Percentiles rank a stretch among this genome's conserved stretches.
phyloP scores from a whole-genome alignment of 805 yeast genomes.

The Priceomyces fermenticarens region DNA sequence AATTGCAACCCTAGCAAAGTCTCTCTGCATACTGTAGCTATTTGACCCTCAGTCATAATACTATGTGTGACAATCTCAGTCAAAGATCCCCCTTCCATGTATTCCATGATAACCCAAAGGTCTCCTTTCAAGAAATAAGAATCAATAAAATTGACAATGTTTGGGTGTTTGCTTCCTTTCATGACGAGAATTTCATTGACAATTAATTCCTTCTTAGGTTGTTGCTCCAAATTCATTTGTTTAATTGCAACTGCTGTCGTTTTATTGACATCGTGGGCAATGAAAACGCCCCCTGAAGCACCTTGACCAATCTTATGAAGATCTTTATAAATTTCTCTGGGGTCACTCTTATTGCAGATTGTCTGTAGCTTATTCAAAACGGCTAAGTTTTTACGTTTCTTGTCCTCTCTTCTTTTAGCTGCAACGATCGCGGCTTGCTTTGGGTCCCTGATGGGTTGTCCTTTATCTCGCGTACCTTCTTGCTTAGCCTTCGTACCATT shows the following conservation, averaged over 20 bases:
- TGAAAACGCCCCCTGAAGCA: slow-evolving; percentile 95
- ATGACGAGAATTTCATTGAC: slow-evolving; percentile 94
- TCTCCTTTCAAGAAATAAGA: slow-evolving; percentile 74
- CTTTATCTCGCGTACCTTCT: slow-evolving; percentile 6
- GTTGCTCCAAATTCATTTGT: slow-evolving; percentile 92
- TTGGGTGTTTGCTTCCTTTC: slow-evolving; percentile 86
- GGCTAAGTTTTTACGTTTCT: slow-evolving; percentile 67
- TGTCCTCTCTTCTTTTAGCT: slow-evolving; percentile 75
- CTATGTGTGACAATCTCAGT: slow-evolving; percentile 93
- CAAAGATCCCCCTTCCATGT: slow-evolving; percentile 97
- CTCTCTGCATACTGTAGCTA: slow-evolving; percentile 92
- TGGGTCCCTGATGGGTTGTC: slow-evolving; percentile 45
- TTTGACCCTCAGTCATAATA: slow-evolving; percentile 89
- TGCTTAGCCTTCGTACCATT: slow-evolving; percentile 1
- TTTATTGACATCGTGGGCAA: slow-evolving; percentile 64
- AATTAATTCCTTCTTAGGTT: slow-evolving; percentile 92
- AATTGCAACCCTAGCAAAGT: slow-evolving; percentile 83
- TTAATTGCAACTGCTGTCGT: slow-evolving; percentile 79
- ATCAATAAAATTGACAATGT: slow-evolving; percentile 92
- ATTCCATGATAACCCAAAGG: slow-evolving; percentile 98
- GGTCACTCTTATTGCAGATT: slow-evolving; percentile 85
- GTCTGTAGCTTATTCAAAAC: slow-evolving; percentile 66
- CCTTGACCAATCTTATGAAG: slow-evolving; percentile 94
- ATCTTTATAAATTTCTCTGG: slow-evolving; percentile 63
- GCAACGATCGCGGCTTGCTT: slow-evolving; percentile 54